phyloP scores from a whole-genome alignment of 2,329 filamentous ascomycete species.

The Westerdykella ornata region DNA sequence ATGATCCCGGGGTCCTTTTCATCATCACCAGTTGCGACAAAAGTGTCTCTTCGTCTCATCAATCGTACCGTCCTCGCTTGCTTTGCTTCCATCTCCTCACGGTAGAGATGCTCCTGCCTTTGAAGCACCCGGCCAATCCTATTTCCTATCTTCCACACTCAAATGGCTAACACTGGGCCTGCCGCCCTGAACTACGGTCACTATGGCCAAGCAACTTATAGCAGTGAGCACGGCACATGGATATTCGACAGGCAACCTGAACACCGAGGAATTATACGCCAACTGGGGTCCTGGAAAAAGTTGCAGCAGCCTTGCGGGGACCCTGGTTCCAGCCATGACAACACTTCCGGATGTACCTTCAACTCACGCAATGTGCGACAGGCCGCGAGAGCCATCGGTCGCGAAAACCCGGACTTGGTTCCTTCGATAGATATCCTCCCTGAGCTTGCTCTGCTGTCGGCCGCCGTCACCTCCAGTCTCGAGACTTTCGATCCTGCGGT shows the following conservation, averaged over 20 bases:
- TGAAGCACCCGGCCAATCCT: conserved; percentile 5
- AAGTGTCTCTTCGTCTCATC: no score
- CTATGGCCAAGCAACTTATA: conserved; percentile 47
- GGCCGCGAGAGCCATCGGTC: conserved; percentile 13
- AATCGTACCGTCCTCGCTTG: not conserved
- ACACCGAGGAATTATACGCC: conserved; percentile 17
- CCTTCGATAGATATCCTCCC: conserved; percentile 18
- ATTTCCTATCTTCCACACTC: conserved; percentile 33
- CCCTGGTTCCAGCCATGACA: not conserved
- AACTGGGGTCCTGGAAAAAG: conserved; percentile 19
- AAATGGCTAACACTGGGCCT: conserved; percentile 51
- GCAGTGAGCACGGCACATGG: conserved; percentile 45
- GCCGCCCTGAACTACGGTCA: conserved; percentile 50
- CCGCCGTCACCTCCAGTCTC: conserved; percentile 25
- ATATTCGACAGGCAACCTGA: conserved; percentile 39
- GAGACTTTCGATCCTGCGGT: conserved; percentile 36
- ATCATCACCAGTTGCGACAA: conserved; percentile 7
- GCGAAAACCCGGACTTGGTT: conserved; percentile 19
- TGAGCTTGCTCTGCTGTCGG: conserved; percentile 20
- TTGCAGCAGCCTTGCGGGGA: conserved; percentile 15
- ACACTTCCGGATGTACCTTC: conserved; percentile 1
- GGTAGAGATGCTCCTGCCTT: conserved; percentile 21
- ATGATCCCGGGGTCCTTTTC: not conserved
- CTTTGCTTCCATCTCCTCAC: not conserved
- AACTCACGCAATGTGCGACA: conserved; percentile 9